Conservation (phyloP, 2,329 filamentous ascomycete species). For the Alternaria sp. region DNA sequence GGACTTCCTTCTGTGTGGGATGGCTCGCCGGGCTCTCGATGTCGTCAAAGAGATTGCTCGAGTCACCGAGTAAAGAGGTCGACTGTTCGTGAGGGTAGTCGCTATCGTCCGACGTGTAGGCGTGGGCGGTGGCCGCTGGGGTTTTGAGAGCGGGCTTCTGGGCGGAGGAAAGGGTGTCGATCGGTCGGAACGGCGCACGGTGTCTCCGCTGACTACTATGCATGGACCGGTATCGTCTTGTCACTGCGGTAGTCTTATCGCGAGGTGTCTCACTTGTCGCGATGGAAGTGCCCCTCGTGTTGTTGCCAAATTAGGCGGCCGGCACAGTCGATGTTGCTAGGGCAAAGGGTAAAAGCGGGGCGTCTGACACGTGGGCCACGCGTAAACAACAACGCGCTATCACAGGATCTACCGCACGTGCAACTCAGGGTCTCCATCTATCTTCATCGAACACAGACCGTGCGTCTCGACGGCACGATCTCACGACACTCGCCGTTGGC, state of each 20-base stretch:
- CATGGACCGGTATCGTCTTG: slow-evolving; percentile 23
- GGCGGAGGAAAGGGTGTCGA: slow-evolving; percentile 42
- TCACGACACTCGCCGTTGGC: neutral
- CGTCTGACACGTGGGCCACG: slow-evolving; percentile 9
- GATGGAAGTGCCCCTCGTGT: slow-evolving; percentile 8
- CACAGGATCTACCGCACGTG: slow-evolving; percentile 1
- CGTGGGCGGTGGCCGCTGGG: slow-evolving; percentile 4
- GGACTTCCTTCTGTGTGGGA: neutral
- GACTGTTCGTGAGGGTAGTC: slow-evolving; percentile 14
- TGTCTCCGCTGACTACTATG: slow-evolving; percentile 33
- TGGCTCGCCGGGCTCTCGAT: slow-evolving; percentile 6
- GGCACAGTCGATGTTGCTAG: slow-evolving; percentile 12
- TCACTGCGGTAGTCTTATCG: neutral
- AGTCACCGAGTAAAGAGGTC: slow-evolving; percentile 33
- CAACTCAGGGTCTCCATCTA: neutral
- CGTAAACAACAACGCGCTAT: slow-evolving; percentile 11
- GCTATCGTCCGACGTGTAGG: slow-evolving; percentile 9
- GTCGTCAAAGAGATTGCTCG: slow-evolving; percentile 47
- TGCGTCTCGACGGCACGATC: neutral
- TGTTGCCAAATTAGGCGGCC: slow-evolving; percentile 2
- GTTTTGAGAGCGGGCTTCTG: slow-evolving; percentile 38
- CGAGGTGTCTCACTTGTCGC: neutral
- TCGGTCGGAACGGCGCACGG: slow-evolving; percentile 40
- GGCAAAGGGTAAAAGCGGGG: slow-evolving; percentile 3
- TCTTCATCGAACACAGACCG: neutral